Percentiles rank a stretch among this genome's conserved stretches.
Conservation (phyloP, 805 yeast genomes). For the Candida boleticola region DNA sequence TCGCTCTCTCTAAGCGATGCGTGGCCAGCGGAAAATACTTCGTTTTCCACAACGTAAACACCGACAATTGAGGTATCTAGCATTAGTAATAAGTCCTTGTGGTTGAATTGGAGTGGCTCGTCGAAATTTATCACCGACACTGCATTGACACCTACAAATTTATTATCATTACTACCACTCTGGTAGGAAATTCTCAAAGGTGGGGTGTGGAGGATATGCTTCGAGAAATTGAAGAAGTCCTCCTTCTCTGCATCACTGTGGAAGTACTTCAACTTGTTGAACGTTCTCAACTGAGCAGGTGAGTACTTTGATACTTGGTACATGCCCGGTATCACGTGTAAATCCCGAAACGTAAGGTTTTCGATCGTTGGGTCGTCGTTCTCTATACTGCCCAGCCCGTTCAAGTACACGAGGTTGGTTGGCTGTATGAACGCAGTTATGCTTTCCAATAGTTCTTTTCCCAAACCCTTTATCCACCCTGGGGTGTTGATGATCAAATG, state of each 20-base stretch:
- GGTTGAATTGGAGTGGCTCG: constrained; percentile 14
- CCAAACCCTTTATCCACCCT: constrained; percentile 91
- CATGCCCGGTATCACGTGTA: constrained; percentile 32
- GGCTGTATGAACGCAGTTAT: constrained; percentile 49
- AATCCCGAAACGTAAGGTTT: constrained; percentile 25
- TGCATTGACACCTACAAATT: constrained; percentile 22
- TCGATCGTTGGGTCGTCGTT: constrained; percentile 28
- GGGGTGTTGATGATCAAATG: constrained; percentile 73
- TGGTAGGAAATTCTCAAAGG: constrained; percentile 29
- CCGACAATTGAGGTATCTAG: constrained; percentile 45
- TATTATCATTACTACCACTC: constrained; percentile 7
- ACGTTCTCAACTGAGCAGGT: constrained; percentile 50
- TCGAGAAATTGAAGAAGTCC: constrained; percentile 18
- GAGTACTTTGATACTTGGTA: constrained; percentile 37
- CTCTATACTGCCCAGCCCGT: constrained; percentile 9
- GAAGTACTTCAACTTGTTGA: constrained; percentile 52
- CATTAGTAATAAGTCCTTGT: constrained; percentile 24
- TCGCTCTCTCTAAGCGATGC: background rate
- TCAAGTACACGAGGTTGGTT: constrained; percentile 53
- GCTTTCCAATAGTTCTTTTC: constrained; percentile 59
- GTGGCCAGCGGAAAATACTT: constrained; percentile 14
- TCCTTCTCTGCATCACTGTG: constrained; percentile 34
- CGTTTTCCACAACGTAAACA: constrained; percentile 27
- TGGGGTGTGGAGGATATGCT: constrained; percentile 20
- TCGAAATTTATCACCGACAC: constrained; percentile 24